Evolutionary conservation across 768 basidiomycete genomes (phyloP).

Genomic region (Agrocybe pediades): DNA sequence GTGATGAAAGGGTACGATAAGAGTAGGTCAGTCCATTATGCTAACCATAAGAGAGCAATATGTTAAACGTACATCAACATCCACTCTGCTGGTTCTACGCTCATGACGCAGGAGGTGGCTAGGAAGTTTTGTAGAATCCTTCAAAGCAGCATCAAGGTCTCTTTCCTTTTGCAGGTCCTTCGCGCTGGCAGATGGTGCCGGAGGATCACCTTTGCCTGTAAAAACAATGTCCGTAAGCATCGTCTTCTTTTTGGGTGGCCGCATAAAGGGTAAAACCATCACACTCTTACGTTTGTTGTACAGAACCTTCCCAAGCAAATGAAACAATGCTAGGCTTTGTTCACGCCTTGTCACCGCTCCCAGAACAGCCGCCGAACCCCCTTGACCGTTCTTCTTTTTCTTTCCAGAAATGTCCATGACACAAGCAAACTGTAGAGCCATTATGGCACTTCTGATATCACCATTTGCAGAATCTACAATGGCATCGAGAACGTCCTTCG

Average conservation of each 20-base stretch:
- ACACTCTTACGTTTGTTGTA: constrained; percentile 86
- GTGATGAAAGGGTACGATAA: not conserved
- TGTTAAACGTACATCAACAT: constrained; percentile 61
- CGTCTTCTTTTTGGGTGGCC: no score
- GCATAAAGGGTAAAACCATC: not conserved
- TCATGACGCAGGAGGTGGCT: constrained; percentile 58
- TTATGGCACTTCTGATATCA: constrained; percentile 92
- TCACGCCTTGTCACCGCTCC: constrained; percentile 83
- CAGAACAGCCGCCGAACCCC: constrained; percentile 42
- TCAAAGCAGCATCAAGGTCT: constrained; percentile 54
- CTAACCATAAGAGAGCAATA: not conserved
- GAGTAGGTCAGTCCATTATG: not conserved
- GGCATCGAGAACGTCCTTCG: constrained; percentile 70
- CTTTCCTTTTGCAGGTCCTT: constrained; percentile 68
- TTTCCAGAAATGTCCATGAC: constrained; percentile 36
- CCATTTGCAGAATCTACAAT: constrained; percentile 84
- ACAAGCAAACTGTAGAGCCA: constrained; percentile 89
- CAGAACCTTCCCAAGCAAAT: constrained; percentile 88
- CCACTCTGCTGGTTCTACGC: constrained; percentile 70
- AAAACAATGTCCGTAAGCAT: constrained; percentile 1
- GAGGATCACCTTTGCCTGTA: constrained; percentile 76
- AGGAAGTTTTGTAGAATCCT: constrained; percentile 60
- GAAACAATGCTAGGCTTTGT: constrained; percentile 86
- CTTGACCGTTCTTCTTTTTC: constrained; percentile 36
- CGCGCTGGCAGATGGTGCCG: constrained; percentile 51